Conservation (phyloP, 768 basidiomycete genomes). For the Lepiota brunneoincarnata region DNA sequence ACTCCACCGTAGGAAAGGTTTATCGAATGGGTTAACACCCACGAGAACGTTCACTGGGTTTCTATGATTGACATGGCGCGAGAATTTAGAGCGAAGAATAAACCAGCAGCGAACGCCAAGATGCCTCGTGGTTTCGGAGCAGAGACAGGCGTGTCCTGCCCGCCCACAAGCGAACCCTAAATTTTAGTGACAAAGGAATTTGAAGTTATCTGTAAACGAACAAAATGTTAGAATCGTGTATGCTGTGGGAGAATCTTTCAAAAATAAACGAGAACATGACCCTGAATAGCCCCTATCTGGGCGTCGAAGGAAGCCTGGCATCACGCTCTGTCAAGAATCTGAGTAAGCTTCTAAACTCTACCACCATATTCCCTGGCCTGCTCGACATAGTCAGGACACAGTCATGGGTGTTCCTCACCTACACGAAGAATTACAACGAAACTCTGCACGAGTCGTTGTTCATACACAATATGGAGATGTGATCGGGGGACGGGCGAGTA, state of each 20-base stretch:
- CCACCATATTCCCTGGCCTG: no score
- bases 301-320: no score
- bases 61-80: conserved; percentile 66
- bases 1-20: conserved; percentile 51
- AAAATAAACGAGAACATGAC: no score
- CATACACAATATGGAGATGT: conserved; percentile 55
- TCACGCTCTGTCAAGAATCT: no score
- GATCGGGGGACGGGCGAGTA: conserved; percentile 56
- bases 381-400: not conserved
- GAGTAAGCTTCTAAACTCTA: no score
- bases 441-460: conserved; percentile 40
- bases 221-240: no score
- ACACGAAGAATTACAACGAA: conserved; percentile 50
- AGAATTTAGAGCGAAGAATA: conserved; percentile 54
- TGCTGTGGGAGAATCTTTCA: no score
- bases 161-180: not conserved
- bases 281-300: not conserved
- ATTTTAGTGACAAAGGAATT: not conserved
- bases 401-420: conserved; percentile 34
- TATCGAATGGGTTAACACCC: conserved; percentile 72
- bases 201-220: no score
- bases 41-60: conserved; percentile 68
- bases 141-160: no score
- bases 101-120: conserved; percentile 44
- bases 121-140: conserved; percentile 50